Conservation (phyloP, 257 asterid species). For the Solanum dulcamara region DNA sequence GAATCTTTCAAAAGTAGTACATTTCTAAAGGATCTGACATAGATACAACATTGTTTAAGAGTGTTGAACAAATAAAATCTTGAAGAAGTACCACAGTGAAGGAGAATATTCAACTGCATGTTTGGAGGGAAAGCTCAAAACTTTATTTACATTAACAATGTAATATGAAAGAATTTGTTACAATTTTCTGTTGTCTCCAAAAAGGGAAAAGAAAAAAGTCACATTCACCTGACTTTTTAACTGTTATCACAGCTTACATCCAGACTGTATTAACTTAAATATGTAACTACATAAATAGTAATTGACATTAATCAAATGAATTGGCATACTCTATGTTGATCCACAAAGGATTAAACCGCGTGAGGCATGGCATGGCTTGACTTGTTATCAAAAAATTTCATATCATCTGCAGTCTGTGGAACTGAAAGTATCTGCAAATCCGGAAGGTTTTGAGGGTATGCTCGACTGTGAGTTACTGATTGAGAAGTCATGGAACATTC, state of each 20-base stretch:
- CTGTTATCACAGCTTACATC: not conserved
- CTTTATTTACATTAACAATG: not conserved
- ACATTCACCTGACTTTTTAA: not conserved
- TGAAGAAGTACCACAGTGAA: not conserved
- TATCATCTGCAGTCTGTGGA: slow-evolving; percentile 73
- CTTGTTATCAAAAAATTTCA: not conserved
- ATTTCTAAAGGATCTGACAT: not conserved
- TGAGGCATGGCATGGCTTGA: not conserved
- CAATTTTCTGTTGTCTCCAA: not conserved
- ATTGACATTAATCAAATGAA: not conserved
- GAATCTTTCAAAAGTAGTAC: not conserved
- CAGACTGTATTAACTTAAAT: not conserved
- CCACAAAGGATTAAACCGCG: not conserved
- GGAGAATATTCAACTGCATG: not conserved
- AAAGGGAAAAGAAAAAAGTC: not conserved
- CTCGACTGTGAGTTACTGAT: slow-evolving; percentile 60
- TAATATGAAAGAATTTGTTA: not conserved
- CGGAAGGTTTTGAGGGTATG: slow-evolving; percentile 65
- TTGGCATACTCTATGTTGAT: not conserved
- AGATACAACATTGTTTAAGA: not conserved
- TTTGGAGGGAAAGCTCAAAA: not conserved
- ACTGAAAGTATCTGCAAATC: slow-evolving; percentile 56
- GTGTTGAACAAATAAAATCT: not conserved
- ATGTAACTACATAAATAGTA: not conserved
- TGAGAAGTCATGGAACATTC: slow-evolving; percentile 75